A percentile compares a stretch with the other conserved stretches of the same genome.
Evolutionary conservation across 2,329 filamentous ascomycete species (phyloP).

Genomic region (Teratosphaeria gauchensis): DNA sequence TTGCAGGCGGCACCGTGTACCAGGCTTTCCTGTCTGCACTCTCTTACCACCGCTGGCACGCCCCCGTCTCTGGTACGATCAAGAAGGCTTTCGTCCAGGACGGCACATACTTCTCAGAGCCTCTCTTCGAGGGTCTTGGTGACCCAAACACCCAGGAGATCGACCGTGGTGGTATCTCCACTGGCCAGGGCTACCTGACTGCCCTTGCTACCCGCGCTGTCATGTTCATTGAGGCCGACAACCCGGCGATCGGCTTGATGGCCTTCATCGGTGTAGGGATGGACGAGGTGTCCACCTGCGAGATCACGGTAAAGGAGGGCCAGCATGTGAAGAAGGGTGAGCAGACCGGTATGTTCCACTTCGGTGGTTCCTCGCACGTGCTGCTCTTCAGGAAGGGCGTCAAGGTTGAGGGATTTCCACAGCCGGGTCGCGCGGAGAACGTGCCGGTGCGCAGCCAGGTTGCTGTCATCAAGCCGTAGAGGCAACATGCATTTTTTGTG

Average conservation of each 20-base stretch:
- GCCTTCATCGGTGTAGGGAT: slow-evolving; percentile 64
- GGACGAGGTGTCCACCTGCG: slow-evolving; percentile 64
- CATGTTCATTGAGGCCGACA: slow-evolving; percentile 62
- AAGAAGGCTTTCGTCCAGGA: slow-evolving; percentile 48
- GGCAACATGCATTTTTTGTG: not conserved
- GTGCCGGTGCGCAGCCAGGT: slow-evolving; percentile 29
- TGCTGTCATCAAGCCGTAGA: slow-evolving; percentile 23
- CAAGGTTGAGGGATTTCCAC: slow-evolving; percentile 28
- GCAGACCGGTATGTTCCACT: slow-evolving; percentile 70
- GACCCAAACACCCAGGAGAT: slow-evolving; percentile 31
- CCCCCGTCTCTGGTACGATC: slow-evolving; percentile 55
- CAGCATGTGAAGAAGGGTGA: slow-evolving; percentile 60
- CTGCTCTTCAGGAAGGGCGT: slow-evolving; percentile 55
- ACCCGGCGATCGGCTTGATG: slow-evolving; percentile 57
- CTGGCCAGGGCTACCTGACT: slow-evolving; percentile 54
- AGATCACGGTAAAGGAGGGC: slow-evolving; percentile 58
- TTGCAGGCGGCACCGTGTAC: slow-evolving; percentile 57
- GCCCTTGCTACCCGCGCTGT: slow-evolving; percentile 59
- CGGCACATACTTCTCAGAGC: slow-evolving; percentile 61
- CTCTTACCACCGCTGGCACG: slow-evolving; percentile 64
- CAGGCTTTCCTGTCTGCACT: slow-evolving; percentile 60
- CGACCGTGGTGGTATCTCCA: slow-evolving; percentile 34
- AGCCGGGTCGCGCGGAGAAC: slow-evolving; percentile 25
- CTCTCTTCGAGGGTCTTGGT: slow-evolving; percentile 40
- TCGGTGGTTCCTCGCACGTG: slow-evolving; percentile 63